A percentile compares a stretch with the other conserved stretches of the same genome.
phyloP scores from a whole-genome alignment of 441 rosid species.

The Capsella rubella region DNA sequence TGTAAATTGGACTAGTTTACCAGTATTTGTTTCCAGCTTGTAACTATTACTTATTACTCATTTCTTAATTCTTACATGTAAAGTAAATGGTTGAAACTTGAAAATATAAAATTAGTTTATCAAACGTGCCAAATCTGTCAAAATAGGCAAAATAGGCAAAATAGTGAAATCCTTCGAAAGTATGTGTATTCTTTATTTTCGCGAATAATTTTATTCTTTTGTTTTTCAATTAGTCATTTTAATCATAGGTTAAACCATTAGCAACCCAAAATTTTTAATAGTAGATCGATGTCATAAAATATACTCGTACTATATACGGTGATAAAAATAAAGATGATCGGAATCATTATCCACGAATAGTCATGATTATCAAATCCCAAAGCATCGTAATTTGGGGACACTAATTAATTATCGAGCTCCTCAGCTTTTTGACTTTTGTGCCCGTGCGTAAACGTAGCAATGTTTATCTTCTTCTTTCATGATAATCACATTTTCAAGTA shows the following conservation, averaged over 20 bases:
- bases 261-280: not conserved
- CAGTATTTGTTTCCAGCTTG: too few species aligned
- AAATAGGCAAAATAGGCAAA: not conserved
- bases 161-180: not conserved
- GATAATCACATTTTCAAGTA: not conserved
- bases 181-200: slow-evolving; percentile 1
- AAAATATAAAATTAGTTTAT: not conserved
- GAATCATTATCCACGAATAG: slow-evolving; percentile 37
- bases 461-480: slow-evolving; percentile 31
- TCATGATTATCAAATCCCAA: slow-evolving; percentile 44
- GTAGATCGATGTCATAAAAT: not conserved
- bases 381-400: slow-evolving; percentile 42
- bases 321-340: slow-evolving; percentile 28
- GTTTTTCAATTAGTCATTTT: not conserved
- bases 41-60: too few species aligned
- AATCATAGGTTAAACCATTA: not conserved
- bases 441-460: slow-evolving; percentile 40
- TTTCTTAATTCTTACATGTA: too few species aligned
- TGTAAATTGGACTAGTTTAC: too few species aligned
- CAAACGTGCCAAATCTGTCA: not conserved
- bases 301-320: too few species aligned
- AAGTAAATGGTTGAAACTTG: not conserved
- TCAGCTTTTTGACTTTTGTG: slow-evolving; percentile 41
- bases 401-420: slow-evolving; percentile 24
- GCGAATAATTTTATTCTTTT: not conserved